These are phyloP conservation scores for Candida albicans DNA, from an alignment of 1,139 yeast species.

Conservation along the genomic window DNA sequence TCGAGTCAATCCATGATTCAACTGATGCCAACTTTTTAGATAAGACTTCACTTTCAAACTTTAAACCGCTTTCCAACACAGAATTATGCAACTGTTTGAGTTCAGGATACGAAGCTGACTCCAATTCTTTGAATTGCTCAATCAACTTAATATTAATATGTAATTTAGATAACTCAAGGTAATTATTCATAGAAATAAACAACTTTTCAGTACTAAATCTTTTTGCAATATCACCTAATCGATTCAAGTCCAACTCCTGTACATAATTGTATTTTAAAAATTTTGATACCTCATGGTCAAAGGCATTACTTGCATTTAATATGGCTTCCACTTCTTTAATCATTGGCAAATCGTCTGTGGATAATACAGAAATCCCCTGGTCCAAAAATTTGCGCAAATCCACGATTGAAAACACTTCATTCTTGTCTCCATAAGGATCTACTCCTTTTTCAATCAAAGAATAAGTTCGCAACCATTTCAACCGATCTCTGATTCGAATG, in stretches of 20 bases:
- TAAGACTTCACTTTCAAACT: constrained; percentile 21
- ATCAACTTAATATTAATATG: constrained; percentile 25
- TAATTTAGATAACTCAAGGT: constrained; percentile 29
- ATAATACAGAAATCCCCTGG: constrained; percentile 40
- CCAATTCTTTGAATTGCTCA: constrained; percentile 20
- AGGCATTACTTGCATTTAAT: constrained; percentile 29
- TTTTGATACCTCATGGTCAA: constrained; percentile 27
- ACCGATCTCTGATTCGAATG: constrained; percentile 47
- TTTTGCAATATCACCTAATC: constrained; percentile 25
- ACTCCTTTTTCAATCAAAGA: constrained; percentile 38
- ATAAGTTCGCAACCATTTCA: constrained; percentile 49
- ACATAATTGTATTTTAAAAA: constrained; percentile 27
- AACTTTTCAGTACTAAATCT: constrained; percentile 27
- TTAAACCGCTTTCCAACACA: constrained; percentile 27
- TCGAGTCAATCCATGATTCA: constrained; percentile 43
- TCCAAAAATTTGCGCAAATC: constrained; percentile 38
- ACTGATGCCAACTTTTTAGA: constrained; percentile 24
- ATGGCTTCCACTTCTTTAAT: constrained; percentile 26
- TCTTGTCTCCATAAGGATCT: constrained; percentile 41
- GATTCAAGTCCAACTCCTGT: constrained; percentile 24
- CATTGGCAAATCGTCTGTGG: constrained; percentile 26
- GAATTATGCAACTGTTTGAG: constrained; percentile 24
- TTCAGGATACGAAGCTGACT: constrained; percentile 22
- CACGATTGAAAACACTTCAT: constrained; percentile 37
- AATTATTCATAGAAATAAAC: constrained; percentile 28